Base-by-base conservation (phyloP, 257 asterid genomes). In the Osmanthus fragrans region DNA sequence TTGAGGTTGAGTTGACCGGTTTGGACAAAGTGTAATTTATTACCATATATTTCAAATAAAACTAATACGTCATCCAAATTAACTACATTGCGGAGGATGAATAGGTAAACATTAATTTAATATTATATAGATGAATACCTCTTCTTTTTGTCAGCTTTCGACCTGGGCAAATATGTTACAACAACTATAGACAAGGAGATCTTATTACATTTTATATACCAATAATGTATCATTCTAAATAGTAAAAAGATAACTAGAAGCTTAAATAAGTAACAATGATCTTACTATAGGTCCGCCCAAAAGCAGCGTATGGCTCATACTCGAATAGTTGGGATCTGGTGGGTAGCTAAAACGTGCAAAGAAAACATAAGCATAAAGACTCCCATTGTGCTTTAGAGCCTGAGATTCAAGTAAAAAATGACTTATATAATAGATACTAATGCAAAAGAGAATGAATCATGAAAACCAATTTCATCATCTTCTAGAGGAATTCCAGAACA, bases 331-430 rank as follows among this genome's bases (percentile, higher is more conserved):
- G 36, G 98, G 93, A 87, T 95, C 98, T 63, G 93, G 93, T 3
- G 94, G 86, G 79, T 87, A 91, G 84, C 99, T 98, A 86, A 98
- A 93, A 79, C 93, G 93, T 39, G 98, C 92, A 76, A 95, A 95
- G 90, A 83, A 95, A 65, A 93, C 90, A 86, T 95, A 98, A 83
- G 98, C 97, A 87, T 83, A 93, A 40, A 95, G 93, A 83, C 90
- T 95, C 51, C 98, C 99, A 71, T 95, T 95, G 82, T 88, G 84
- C 92, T 90, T 93, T 86, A 95, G 73, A 45, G 86, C n/a, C n/a
- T n/a, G n/a, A n/a, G n/a, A n/a, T n/a, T n/a, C 92, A 32, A 32
- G 34, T 32, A 3, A 32, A 32, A 32, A 32, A 32, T 32, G 77
- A 73, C 71, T 2, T n/a, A n/a, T 5, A 3, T 10, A 58, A 58